A percentile compares a stretch with the other conserved stretches of the same genome.
Evolutionary conservation across 2,329 filamentous ascomycete genomes (phyloP).

Genomic region (Botrytis fabae): DNA sequence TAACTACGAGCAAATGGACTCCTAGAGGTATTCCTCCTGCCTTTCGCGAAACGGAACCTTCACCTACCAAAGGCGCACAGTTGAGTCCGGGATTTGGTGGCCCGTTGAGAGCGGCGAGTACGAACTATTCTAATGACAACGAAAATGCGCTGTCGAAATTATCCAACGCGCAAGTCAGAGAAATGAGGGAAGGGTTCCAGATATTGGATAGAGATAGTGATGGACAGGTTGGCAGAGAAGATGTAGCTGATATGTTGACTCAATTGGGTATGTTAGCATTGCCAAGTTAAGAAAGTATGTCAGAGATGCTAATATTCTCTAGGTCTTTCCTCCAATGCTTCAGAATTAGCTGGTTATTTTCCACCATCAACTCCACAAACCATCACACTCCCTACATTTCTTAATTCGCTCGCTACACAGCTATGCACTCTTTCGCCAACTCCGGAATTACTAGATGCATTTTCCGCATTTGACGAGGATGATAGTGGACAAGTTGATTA

Average conservation of each 20-base stretch:
- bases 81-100: conserved; percentile 37
- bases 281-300: neutral
- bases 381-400: conserved; percentile 80
- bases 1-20: conserved; percentile 33
- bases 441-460: conserved; percentile 81
- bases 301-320: neutral
- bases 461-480: conserved; percentile 93
- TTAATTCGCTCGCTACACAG: conserved; percentile 76
- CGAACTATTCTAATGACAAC: conserved; percentile 30
- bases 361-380: conserved; percentile 69
- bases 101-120: conserved; percentile 29
- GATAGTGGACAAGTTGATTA: conserved; percentile 92
- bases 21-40: conserved; percentile 40
- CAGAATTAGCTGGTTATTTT: conserved; percentile 80
- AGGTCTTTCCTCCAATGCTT: conserved; percentile 72
- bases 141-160: conserved; percentile 66
- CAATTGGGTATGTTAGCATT: conserved; percentile 64
- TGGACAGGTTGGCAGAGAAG: conserved; percentile 76
- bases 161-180: conserved; percentile 78
- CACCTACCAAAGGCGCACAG: conserved; percentile 39
- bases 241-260: conserved; percentile 82
- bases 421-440: conserved; percentile 74
- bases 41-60: conserved; percentile 39
- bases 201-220: conserved; percentile 89
- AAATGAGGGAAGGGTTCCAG: conserved; percentile 89